Conservation (phyloP, 73 alveolate genomes). For the Paraurostyla sp. region DNA sequence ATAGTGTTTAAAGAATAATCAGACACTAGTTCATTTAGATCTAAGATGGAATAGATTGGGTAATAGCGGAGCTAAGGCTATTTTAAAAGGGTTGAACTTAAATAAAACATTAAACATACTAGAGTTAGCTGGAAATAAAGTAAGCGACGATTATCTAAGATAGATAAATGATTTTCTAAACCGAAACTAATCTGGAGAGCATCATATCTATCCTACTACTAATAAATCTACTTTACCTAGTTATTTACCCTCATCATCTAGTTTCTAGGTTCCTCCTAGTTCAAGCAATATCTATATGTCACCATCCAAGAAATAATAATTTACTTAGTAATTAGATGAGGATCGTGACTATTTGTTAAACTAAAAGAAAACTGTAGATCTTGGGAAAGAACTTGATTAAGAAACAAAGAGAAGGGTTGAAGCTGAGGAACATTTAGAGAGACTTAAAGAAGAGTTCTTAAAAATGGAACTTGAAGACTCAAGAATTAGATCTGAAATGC, state of each 20-base stretch:
- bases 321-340: conserved; percentile 31
- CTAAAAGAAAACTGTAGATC: conserved; percentile 58
- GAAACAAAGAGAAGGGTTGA: conserved; percentile 58
- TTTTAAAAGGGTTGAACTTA: conserved; percentile 48
- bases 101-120: conserved; percentile 6
- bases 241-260: too few species aligned
- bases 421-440: conserved; percentile 65
- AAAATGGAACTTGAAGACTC: conserved; percentile 60
- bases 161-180: conserved; percentile 65
- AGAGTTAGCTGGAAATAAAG: conserved; percentile 76
- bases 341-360: conserved; percentile 48
- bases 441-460: conserved; percentile 63
- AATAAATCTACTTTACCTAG: not conserved
- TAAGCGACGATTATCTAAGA: conserved; percentile 60
- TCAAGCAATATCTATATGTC: too few species aligned
- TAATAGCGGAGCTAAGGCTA: conserved; percentile 62
- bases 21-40: conserved; percentile 51
- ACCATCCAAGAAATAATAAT: conserved; percentile 48
- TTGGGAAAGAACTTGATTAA: conserved; percentile 65
- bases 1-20: conserved; percentile 46
- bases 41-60: conserved; percentile 79
- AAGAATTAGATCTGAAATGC: conserved; percentile 64
- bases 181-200: conserved; percentile 44
- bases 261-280: too few species aligned
- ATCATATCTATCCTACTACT: not conserved